Base-by-base conservation (phyloP, 2,329 filamentous ascomycete species). In the Dothidotthia symphoricarpi region DNA sequence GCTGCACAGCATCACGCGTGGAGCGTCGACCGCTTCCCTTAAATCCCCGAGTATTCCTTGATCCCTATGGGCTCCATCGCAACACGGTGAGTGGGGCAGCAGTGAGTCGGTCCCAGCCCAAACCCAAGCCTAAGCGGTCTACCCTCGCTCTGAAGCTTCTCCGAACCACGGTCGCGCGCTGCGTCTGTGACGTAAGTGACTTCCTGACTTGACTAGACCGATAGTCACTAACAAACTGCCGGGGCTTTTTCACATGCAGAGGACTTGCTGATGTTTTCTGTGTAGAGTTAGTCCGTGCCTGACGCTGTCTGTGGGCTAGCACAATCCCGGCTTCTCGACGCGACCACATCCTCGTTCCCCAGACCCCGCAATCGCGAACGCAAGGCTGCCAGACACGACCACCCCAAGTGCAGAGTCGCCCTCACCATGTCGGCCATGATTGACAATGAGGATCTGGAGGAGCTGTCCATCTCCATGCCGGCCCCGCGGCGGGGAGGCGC, bases 391-490 rank as follows among this genome's bases (percentile, higher is more conserved):
- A n/a, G n/a, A n/a, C n/a, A n/a, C 26, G 28, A 9, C 28, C 25
- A 24, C 28, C 32, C 30, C 32, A n/a, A n/a, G n/a, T 13, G n/a
- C n/a, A n/a, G n/a, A n/a, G n/a, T n/a, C n/a, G n/a, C n/a, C n/a
- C 41, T 37, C 46, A 41, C 36, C 55, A 69, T 69, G 67, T 64
- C 64, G 15, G 59, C 66, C 51, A 53, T 65, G 55, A 86, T 86
- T 67, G 85, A 90, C 64, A 85, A 89, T 67, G 86, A 88, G 73
- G 86, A 90, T 72, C 55, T 66, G 31, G 61, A 66, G 53, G 63
- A 63, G 57, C 81, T 90, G 51, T 86, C 85, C 68, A 86, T 90
- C 66, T 85, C 84, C 56, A 74, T 88, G 51, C 79, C 80, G 24
- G 78, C 80, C 56, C 78, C 82, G 55, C 79, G 81, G 47, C 80